Conservation (phyloP, 257 asterid species). For the Ophiorrhiza pumila region DNA sequence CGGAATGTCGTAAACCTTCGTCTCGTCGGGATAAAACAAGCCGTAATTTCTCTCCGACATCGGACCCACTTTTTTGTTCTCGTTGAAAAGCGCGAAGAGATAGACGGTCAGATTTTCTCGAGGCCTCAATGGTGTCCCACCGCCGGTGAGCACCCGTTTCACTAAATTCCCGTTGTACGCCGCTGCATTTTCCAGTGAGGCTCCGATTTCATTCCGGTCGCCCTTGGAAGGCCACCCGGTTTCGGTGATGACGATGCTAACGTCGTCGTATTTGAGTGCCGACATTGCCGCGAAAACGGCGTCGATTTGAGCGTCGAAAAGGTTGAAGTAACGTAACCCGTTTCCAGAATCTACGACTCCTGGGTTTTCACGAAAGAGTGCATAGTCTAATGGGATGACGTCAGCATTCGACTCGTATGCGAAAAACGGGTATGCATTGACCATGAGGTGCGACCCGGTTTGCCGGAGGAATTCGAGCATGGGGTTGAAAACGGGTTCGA, state of each 20-base stretch:
- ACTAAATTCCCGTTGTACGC: slow-evolving; percentile 77
- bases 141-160: slow-evolving; percentile 61
- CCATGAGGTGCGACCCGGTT: slow-evolving; percentile 75
- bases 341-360: slow-evolving; percentile 74
- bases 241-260: slow-evolving; percentile 53
- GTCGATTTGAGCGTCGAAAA: slow-evolving; percentile 90
- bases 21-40: slow-evolving; percentile 68
- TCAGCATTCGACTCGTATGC: slow-evolving; percentile 83
- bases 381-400: slow-evolving; percentile 76
- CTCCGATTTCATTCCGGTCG: slow-evolving; percentile 71
- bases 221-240: slow-evolving; percentile 99
- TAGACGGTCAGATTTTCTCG: slow-evolving; percentile 52
- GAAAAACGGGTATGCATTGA: slow-evolving; percentile 79
- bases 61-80: slow-evolving; percentile 78
- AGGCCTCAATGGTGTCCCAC: slow-evolving; percentile 84
- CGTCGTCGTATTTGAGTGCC: slow-evolving; percentile 59
- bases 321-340: slow-evolving; percentile 58
- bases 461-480: slow-evolving; percentile 70
- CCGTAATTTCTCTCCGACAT: slow-evolving; percentile 92
- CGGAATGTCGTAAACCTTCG: slow-evolving; percentile 71
- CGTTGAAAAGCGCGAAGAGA: slow-evolving; percentile 86
- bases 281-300: slow-evolving; percentile 87
- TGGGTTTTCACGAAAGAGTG: slow-evolving; percentile 66
- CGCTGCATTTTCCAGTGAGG: slow-evolving; percentile 72
- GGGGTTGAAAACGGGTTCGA: slow-evolving; percentile 63